Evolutionary conservation across 352 stramenopile genomes (phyloP), one percentile per base, ranked within the genome.

Genomic region (Pythium sp.): DNA sequence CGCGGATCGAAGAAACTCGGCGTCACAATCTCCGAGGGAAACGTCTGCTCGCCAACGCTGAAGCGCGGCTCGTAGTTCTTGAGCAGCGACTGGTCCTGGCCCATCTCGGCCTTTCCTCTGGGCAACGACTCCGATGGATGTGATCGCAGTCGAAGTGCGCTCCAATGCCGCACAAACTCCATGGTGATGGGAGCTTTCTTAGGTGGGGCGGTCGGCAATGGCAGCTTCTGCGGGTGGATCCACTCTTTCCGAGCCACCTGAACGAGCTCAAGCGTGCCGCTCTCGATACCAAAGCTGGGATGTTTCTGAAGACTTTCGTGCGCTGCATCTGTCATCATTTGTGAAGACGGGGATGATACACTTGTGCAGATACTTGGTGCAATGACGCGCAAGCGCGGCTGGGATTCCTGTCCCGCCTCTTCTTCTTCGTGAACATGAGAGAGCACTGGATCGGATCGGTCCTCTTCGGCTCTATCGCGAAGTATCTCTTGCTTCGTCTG

Each of bases 61-160:
- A 84, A 89, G 1, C 82, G 80, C 7, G 82, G 77, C 51, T 93
- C 82, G 47, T 93, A 93, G 64, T 79, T 86, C 66, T 86, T 89
- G 55, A 91, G 62, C 38, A 91, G 58, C 18, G 74, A 80, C 2
- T 76, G 61, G 5, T 85, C 73, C 70, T 61, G 60, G 1, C 26
- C 22, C 58, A 67, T 47, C n/a, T 65, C 64, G 6, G 14, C 64
- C 51, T 60, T 38, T 3, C 18, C 57, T 7, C 46, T 54, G 12
- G 43, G 22, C 47, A 62, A 30, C 36, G 41, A 30, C 8, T 62
- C 51, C 6, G 20, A 57, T 0, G 36, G 43, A 20, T 32, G n/a
- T 5, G 30, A 2, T 3, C 41, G 43, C 34, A 72, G n/a, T 26
- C 76, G 66, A 26, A 85, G 59, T 2, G 77, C 74, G 41, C 69